Conservation (phyloP, 2,329 filamentous ascomycete genomes). For the Talaromyces sp. region DNA sequence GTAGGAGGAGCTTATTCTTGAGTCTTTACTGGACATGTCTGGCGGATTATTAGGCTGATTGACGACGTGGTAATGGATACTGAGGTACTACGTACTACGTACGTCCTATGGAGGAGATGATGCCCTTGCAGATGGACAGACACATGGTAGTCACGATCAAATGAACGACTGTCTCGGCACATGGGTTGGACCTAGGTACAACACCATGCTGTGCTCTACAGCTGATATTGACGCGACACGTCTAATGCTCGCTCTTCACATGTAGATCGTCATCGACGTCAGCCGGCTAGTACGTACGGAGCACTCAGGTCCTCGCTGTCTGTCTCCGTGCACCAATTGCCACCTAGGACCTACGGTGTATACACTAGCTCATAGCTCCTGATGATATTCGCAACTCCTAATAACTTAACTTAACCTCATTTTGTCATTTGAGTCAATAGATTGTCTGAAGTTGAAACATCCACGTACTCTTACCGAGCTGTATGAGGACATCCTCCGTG, state of each 20-base stretch:
- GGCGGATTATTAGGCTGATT: background rate
- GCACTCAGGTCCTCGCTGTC: background rate
- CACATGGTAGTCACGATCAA: background rate
- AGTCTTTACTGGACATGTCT: background rate
- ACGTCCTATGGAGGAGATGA: no score
- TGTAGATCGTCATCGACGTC: constrained; percentile 1
- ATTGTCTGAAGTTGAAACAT: constrained; percentile 1
- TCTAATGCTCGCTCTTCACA: background rate
- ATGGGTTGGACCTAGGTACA: background rate
- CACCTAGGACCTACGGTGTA: background rate
- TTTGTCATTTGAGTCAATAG: background rate
- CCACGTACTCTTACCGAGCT: background rate
- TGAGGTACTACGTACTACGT: background rate
- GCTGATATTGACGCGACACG: background rate
- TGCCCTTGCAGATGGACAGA: background rate
- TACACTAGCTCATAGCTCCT: background rate
- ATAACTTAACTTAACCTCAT: background rate
- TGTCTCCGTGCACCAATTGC: background rate
- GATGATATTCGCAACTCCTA: background rate
- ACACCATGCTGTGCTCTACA: background rate
- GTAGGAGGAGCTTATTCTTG: background rate
- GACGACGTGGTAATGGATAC: background rate
- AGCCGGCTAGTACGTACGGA: background rate
- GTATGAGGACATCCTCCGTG: background rate
- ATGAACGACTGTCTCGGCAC: background rate